Conservation (phyloP, 768 basidiomycete species). For the Phylloporus sp. region DNA sequence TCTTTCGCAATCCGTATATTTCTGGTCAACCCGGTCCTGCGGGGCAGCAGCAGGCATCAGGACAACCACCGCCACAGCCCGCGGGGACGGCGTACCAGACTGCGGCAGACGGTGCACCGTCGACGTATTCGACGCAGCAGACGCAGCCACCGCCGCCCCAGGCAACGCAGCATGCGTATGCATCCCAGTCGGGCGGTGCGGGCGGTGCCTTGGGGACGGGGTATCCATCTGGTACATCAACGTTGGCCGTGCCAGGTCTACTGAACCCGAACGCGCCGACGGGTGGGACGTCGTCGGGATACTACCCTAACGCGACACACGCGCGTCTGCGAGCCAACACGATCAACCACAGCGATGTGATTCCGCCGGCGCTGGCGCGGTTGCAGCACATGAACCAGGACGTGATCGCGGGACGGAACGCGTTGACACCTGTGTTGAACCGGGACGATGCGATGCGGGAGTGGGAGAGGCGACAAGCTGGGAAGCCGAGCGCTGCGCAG, state of each 20-base stretch:
- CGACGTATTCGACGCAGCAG: constrained; percentile 24
- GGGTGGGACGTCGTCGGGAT: constrained; percentile 48
- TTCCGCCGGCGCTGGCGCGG: constrained; percentile 92
- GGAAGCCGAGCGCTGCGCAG: constrained; percentile 63
- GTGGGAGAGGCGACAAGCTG: constrained; percentile 88
- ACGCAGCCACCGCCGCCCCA: constrained; percentile 25
- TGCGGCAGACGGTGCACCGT: constrained; percentile 9
- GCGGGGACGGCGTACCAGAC: constrained; percentile 23
- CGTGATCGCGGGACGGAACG: constrained; percentile 65
- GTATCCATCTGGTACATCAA: constrained; percentile 14
- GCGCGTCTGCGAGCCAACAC: constrained; percentile 83
- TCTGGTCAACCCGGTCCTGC: constrained; percentile 41
- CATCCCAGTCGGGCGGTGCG: constrained; percentile 19
- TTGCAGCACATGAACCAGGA: constrained; percentile 87
- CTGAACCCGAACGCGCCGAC: constrained; percentile 43
- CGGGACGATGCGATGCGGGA: constrained; percentile 93
- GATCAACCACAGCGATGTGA: constrained; percentile 77
- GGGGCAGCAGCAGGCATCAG: constrained; percentile 27
- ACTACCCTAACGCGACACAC: constrained; percentile 47
- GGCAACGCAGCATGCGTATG: constrained; percentile 22
- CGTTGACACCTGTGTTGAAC: constrained; percentile 89
- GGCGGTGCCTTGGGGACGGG: too few relatives aligned
- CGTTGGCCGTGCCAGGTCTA: constrained; percentile 24
- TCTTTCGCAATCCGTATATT: constrained; percentile 79
- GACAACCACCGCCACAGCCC: constrained; percentile 7